phyloP scores from a whole-genome alignment of 345 rosid genomes.

The Melaleuca alternifolia region DNA sequence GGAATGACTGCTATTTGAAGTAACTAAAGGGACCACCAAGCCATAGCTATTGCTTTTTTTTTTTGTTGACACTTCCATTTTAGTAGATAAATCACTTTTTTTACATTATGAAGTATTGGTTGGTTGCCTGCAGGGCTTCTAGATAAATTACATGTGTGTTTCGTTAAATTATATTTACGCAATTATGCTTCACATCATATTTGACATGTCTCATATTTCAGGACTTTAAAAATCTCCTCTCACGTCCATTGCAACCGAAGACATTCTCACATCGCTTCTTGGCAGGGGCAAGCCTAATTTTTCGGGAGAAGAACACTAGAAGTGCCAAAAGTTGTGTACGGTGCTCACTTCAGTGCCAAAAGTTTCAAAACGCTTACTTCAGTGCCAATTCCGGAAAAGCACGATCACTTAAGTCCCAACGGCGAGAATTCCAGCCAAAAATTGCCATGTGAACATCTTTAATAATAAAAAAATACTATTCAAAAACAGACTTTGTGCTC shows the following conservation, averaged over 20 bases:
- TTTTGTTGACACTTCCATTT: neutral
- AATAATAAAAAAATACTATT: too few relatives aligned
- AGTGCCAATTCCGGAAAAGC: too few relatives aligned
- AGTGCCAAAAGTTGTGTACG: too few relatives aligned
- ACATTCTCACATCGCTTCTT: constrained; percentile 78
- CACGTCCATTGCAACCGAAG: constrained; percentile 73
- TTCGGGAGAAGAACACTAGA: too few relatives aligned
- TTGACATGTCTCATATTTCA: constrained; percentile 20
- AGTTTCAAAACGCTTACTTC: too few relatives aligned
- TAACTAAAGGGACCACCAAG: neutral
- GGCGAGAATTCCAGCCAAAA: too few relatives aligned
- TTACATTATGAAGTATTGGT: neutral
- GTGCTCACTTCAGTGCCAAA: too few relatives aligned
- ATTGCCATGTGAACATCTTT: too few relatives aligned
- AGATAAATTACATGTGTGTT: neutral
- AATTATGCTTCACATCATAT: neutral
- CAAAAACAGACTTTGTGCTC: too few relatives aligned
- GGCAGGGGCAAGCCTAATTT: constrained; percentile 61
- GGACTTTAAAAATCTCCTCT: constrained; percentile 62
- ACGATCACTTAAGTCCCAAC: too few relatives aligned
- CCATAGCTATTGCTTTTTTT: neutral
- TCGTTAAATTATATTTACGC: neutral
- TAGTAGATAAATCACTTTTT: neutral
- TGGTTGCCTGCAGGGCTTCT: neutral
- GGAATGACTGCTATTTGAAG: neutral